Percentiles rank a stretch among this genome's conserved stretches.
Evolutionary conservation across 148 eudicot species (phyloP).

Genomic region (Camellia lanceoleosa): DNA sequence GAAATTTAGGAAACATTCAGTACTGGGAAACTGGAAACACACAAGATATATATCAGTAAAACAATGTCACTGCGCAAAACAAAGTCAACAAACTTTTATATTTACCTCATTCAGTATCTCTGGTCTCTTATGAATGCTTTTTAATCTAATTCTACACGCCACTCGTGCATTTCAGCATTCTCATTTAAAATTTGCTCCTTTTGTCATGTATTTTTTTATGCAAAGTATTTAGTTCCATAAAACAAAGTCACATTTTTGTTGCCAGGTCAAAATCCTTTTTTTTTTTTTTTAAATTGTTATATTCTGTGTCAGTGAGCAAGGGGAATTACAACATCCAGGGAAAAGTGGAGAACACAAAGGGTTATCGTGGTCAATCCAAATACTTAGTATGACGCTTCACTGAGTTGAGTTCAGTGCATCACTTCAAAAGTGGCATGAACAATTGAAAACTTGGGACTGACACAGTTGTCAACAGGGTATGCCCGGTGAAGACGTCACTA

Average conservation of each 20-base stretch:
- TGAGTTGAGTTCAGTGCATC: neutral
- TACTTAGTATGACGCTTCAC: neutral
- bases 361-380: neutral
- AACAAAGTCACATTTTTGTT: neutral
- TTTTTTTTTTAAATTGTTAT: too few relatives aligned
- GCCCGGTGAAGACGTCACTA: neutral
- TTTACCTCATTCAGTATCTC: too few relatives aligned
- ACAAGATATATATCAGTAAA: too few relatives aligned
- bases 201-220: too few relatives aligned
- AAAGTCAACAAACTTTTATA: too few relatives aligned
- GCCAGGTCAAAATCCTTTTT: neutral
- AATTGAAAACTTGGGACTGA: neutral
- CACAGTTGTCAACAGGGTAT: neutral
- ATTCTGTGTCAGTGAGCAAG: neutral
- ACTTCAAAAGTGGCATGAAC: neutral
- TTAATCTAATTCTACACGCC: too few relatives aligned
- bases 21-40: too few relatives aligned
- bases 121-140: too few relatives aligned
- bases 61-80: too few relatives aligned
- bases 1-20: too few relatives aligned
- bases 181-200: too few relatives aligned
- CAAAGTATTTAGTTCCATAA: neutral
- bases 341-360: neutral
- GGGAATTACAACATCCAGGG: neutral
- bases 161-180: too few relatives aligned